Conservation (phyloP, 768 basidiomycete genomes). For the Suillus subalutaceus region DNA sequence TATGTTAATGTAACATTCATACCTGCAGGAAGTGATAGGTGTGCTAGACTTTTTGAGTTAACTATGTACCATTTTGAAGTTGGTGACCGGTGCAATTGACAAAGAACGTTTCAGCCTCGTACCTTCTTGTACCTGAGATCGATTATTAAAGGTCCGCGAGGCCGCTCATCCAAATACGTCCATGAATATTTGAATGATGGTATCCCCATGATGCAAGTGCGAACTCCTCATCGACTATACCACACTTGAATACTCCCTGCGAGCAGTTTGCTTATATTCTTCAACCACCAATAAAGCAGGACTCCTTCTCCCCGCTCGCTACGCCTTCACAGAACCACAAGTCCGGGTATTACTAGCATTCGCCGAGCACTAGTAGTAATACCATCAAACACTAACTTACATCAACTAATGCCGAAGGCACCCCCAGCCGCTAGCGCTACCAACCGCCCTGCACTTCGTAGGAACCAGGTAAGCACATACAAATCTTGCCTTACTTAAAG, state of each 20-base stretch:
- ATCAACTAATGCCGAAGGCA: slow-evolving; percentile 67
- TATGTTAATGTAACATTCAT: not conserved
- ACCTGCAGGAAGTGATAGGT: not conserved
- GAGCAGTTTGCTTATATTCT: not conserved
- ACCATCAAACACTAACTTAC: not conserved
- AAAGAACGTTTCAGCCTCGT: not conserved
- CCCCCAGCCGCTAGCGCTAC: slow-evolving; percentile 37
- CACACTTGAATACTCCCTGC: not conserved
- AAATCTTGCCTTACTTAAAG: not conserved
- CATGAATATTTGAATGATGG: not conserved
- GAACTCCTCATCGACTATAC: not conserved
- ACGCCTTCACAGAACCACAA: not conserved
- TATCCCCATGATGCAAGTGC: slow-evolving; percentile 3
- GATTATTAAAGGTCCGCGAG: slow-evolving; percentile 9
- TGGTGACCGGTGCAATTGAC: not conserved
- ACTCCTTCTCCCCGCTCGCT: not conserved
- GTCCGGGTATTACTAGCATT: not conserved
- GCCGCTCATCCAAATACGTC: slow-evolving; percentile 1
- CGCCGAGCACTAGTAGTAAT: not conserved
- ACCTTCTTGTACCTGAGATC: not conserved
- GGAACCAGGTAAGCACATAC: slow-evolving; percentile 64
- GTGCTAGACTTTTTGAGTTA: not conserved
- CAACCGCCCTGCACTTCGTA: slow-evolving; percentile 67
- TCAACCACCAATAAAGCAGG: not conserved
- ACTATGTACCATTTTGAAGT: not conserved